A percentile compares a stretch with the other conserved stretches of the same genome.
These are phyloP conservation scores for Biscutella laevigata DNA, from an alignment of 441 rosid genomes.

Conservation along the genomic window DNA sequence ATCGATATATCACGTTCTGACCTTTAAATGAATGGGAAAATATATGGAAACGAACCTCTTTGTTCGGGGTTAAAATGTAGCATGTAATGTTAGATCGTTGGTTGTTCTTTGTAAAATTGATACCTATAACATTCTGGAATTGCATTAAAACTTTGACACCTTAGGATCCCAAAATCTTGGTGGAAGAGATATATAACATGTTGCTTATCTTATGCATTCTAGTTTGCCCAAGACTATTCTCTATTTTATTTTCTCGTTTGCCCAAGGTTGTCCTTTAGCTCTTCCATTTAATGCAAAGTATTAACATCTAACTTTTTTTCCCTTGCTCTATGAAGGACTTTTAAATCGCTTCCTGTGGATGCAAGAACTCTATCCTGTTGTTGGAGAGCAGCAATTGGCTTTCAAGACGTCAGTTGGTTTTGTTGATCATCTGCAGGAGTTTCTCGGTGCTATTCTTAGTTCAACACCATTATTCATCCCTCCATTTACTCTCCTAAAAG, in stretches of 20 bases:
- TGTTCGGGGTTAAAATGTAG: neutral
- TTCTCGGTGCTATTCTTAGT: constrained; percentile 61
- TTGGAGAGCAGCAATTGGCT: constrained; percentile 44
- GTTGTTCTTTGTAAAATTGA: neutral
- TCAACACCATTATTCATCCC: constrained; percentile 62
- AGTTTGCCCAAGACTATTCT: neutral
- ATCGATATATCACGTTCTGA: neutral
- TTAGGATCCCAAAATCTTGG: neutral
- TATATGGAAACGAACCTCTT: neutral
- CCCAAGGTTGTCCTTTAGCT: neutral
- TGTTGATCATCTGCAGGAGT: constrained; percentile 88
- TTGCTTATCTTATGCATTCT: neutral
- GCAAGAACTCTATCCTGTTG: constrained; percentile 67
- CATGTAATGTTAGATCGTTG: neutral
- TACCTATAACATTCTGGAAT: neutral
- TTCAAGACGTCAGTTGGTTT: constrained; percentile 89
- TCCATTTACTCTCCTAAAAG: constrained; percentile 43
- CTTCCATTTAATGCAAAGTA: constrained; percentile 1
- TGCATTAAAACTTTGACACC: neutral
- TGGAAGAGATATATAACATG: constrained; percentile 4
- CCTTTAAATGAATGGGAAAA: neutral
- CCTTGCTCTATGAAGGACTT: constrained; percentile 45
- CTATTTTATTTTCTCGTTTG: neutral
- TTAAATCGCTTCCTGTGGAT: constrained; percentile 84
- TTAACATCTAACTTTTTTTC: constrained; percentile 6